These are phyloP conservation scores for Plectosphaerella cucumerina DNA, from an alignment of 2,329 filamentous ascomycete genomes.

Conservation along the genomic window DNA sequence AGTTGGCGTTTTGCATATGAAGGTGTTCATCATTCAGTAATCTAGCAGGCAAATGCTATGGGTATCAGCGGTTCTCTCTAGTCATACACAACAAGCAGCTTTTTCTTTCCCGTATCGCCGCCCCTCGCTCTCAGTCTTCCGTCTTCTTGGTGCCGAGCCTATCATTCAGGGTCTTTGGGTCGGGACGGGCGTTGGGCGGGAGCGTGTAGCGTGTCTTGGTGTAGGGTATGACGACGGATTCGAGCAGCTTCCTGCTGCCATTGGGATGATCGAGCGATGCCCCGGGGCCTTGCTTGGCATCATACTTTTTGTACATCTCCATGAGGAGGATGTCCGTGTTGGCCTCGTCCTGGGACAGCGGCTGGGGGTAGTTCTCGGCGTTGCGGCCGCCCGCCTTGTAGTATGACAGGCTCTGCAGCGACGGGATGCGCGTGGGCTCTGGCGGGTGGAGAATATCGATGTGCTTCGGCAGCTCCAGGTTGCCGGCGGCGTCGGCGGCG, in stretches of 20 bases:
- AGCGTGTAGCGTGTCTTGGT: slow-evolving; percentile 30
- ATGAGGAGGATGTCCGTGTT: slow-evolving; percentile 54
- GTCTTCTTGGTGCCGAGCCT: slow-evolving; percentile 37
- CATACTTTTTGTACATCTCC: slow-evolving; percentile 53
- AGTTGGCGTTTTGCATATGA: neutral
- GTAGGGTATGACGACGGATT: slow-evolving; percentile 47
- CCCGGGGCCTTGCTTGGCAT: slow-evolving; percentile 46
- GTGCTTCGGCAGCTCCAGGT: slow-evolving; percentile 55
- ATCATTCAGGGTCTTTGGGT: slow-evolving; percentile 46
- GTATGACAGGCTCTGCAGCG: slow-evolving; percentile 52
- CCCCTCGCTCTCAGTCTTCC: slow-evolving; percentile 19
- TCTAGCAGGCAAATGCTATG: neutral
- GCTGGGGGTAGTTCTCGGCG: slow-evolving; percentile 51
- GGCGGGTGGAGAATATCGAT: slow-evolving; percentile 51
- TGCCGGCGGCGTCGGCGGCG: slow-evolving; percentile 56
- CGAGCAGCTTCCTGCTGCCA: slow-evolving; percentile 51
- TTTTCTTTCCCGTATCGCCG: neutral
- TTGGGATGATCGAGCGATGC: slow-evolving; percentile 51
- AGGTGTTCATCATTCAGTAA: too few species aligned
- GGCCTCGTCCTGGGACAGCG: slow-evolving; percentile 47
- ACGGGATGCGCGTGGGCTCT: slow-evolving; percentile 55
- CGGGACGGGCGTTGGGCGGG: slow-evolving; percentile 36
- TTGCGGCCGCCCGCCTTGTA: slow-evolving; percentile 53
- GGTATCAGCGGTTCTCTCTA: neutral
- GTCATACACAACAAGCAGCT: neutral